phyloP scores from a whole-genome alignment of 2,329 filamentous ascomycete species.

The Fusarium lateritium region DNA sequence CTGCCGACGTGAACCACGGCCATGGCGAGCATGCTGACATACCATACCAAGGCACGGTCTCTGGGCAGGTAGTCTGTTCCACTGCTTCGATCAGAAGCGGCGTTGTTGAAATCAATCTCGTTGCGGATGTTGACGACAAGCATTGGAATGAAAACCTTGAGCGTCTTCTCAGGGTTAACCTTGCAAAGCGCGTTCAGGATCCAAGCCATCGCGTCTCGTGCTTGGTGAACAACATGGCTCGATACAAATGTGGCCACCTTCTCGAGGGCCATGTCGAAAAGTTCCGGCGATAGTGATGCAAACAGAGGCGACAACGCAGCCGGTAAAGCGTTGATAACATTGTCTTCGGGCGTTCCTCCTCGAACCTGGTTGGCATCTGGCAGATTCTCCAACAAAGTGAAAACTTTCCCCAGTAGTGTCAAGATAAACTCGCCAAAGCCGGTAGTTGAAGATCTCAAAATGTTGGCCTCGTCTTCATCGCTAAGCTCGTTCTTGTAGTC shows the following conservation, averaged over 20 bases:
- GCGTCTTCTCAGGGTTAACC: slow-evolving; percentile 91
- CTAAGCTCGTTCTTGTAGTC: slow-evolving; percentile 86
- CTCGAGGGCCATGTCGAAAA: slow-evolving; percentile 92
- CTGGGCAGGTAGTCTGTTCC: slow-evolving; percentile 94
- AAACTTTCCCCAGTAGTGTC: slow-evolving; percentile 92
- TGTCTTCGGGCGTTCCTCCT: slow-evolving; percentile 94
- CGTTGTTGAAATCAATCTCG: slow-evolving; percentile 97
- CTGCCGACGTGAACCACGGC: slow-evolving; percentile 95
- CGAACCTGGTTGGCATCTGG: slow-evolving; percentile 91
- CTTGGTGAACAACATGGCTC: slow-evolving; percentile 96
- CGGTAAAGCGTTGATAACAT: slow-evolving; percentile 94
- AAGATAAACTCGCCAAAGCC: slow-evolving; percentile 94
- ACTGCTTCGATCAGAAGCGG: slow-evolving; percentile 93
- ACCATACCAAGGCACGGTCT: slow-evolving; percentile 95
- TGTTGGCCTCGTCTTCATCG: slow-evolving; percentile 88
- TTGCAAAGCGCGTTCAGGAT: slow-evolving; percentile 98
- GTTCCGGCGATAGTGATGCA: slow-evolving; percentile 89
- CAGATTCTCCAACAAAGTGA: slow-evolving; percentile 94
- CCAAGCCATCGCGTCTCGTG: slow-evolving; percentile 97
- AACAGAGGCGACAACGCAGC: slow-evolving; percentile 92
- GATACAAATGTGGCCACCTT: slow-evolving; percentile 94
- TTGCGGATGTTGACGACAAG: slow-evolving; percentile 92
- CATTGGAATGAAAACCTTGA: slow-evolving; percentile 92
- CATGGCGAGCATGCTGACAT: slow-evolving; percentile 97
- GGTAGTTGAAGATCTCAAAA: slow-evolving; percentile 93